A percentile compares a stretch with the other conserved stretches of the same genome.
Evolutionary conservation across 164 flowering plant genomes (phyloP).

Genomic region (Magnolia changhungtana): DNA sequence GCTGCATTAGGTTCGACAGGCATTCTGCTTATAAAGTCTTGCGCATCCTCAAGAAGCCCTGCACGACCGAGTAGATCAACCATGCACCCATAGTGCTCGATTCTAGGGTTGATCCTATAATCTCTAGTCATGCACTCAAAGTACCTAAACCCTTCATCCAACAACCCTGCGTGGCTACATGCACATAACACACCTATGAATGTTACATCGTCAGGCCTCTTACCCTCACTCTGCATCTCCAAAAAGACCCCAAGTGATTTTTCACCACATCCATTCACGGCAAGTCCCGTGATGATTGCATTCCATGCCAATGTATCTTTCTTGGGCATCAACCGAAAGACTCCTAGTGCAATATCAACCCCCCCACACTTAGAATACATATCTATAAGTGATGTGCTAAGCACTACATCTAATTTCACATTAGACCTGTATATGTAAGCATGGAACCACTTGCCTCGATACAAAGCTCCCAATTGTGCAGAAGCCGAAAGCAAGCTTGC

Average conservation of each 20-base stretch:
- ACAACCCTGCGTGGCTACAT: conserved; percentile 25
- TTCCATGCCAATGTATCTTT: conserved; percentile 40
- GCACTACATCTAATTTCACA: conserved; percentile 15
- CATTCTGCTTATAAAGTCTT: conserved; percentile 23
- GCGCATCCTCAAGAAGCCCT: conserved; percentile 25
- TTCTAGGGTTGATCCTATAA: conserved; percentile 21
- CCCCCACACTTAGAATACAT: conserved; percentile 46
- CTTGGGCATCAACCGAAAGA: conserved; percentile 24
- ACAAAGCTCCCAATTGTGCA: conserved; percentile 36
- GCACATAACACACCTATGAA: conserved; percentile 35
- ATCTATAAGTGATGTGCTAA: conserved; percentile 35
- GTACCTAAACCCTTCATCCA: conserved; percentile 21
- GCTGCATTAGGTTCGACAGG: conserved; percentile 35
- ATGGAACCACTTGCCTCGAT: conserved; percentile 39
- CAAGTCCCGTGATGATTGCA: conserved; percentile 34
- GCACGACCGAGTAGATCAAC: conserved; percentile 38
- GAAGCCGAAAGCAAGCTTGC: conserved; percentile 38
- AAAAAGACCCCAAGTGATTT: conserved; percentile 26
- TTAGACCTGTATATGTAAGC: conserved; percentile 27
- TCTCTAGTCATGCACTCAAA: conserved; percentile 24
- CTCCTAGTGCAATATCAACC: conserved; percentile 26
- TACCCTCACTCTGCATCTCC: conserved; percentile 25
- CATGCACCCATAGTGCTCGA: conserved; percentile 42
- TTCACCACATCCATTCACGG: conserved; percentile 32
- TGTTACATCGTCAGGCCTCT: conserved; percentile 33